Base-by-base conservation (phyloP, 169 alveolate genomes). In the Plasmodium cynomolgi region DNA sequence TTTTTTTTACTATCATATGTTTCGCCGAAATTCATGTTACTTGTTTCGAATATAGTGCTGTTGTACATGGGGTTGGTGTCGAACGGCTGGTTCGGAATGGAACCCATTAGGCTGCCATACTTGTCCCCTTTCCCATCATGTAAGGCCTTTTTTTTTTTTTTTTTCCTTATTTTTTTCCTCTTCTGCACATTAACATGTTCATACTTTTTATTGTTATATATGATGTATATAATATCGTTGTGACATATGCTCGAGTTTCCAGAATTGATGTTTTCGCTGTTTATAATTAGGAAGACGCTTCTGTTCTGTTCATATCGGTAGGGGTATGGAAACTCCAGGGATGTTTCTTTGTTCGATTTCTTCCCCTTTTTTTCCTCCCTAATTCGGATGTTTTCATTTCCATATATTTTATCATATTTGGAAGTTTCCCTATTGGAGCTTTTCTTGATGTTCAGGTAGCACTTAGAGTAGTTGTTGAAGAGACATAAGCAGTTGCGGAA, bases 21-120 rank as follows among this genome's bases (percentile, higher is more conserved):
- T 7, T 47, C 71, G 39, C 93, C 50, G 71, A 90, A 90, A 71
- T 90, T 80, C 83, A 80, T 80, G 33, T 90, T 90, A 23, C 91
- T 79, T 15, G 90, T 90, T 90, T 90, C 94, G 54, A 90, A 90
- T 56, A 90, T 90, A 1, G 94, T 90, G 50, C 94, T 90, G 74
- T 90, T 90, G 74, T 90, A 90, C 41, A 90, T 58, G 8, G 94
- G 94, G 47, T 90, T 90, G 15, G 68, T 13, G 44, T 71, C 83
- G 29, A 68, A 26, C n/a, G 77, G 77, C 37, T 68, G 77, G 77
- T 20, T 68, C n/a, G 77, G 77, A 7, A 6, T 56, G 5, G 34
- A 62, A 44, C 90, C 82, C 34, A 81, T 29, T 58, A 80, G 29
- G 37, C 83, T 58, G 47, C 94, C 74, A 80, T 80, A 58, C 7